phyloP scores from a whole-genome alignment of 768 basidiomycete species.

The Filobasidium wieringae region DNA sequence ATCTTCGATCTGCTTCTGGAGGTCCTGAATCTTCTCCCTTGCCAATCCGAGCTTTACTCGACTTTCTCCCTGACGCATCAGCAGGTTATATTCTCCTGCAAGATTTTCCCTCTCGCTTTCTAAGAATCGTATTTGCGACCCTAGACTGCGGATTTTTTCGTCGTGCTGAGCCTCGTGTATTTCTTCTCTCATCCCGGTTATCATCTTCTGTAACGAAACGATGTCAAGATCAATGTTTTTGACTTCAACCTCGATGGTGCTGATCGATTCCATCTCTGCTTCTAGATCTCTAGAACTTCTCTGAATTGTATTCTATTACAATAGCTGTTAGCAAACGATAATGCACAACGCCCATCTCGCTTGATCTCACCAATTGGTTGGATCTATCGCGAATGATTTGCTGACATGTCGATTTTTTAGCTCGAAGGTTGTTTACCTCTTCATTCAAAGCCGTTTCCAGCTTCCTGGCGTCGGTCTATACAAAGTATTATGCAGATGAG shows the following conservation, averaged over 20 bases:
- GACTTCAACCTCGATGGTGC: slow-evolving; percentile 43
- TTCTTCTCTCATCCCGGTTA: slow-evolving; percentile 22
- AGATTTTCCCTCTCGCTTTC: slow-evolving; percentile 61
- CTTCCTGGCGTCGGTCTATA: background rate
- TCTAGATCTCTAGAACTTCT: background rate
- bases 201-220: slow-evolving; percentile 17
- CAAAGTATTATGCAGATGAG: no score
- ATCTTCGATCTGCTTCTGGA: slow-evolving; percentile 54
- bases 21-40: slow-evolving; percentile 53
- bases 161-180: slow-evolving; percentile 32
- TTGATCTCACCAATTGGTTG: slow-evolving; percentile 5
- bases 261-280: slow-evolving; percentile 31
- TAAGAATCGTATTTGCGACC: slow-evolving; percentile 44
- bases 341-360: background rate
- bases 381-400: background rate
- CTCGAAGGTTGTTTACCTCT: slow-evolving; percentile 57
- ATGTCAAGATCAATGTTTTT: slow-evolving; percentile 41
- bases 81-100: slow-evolving; percentile 55
- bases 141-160: slow-evolving; percentile 26
- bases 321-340: background rate
- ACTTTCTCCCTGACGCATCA: slow-evolving; percentile 68
- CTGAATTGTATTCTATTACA: background rate
- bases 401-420: slow-evolving; percentile 35
- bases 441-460: background rate
- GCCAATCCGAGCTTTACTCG: slow-evolving; percentile 70